Evolutionary conservation across 441 rosid genomes (phyloP), one percentile per base, ranked within the genome.

Genomic region (Adansonia rubrostipa): DNA sequence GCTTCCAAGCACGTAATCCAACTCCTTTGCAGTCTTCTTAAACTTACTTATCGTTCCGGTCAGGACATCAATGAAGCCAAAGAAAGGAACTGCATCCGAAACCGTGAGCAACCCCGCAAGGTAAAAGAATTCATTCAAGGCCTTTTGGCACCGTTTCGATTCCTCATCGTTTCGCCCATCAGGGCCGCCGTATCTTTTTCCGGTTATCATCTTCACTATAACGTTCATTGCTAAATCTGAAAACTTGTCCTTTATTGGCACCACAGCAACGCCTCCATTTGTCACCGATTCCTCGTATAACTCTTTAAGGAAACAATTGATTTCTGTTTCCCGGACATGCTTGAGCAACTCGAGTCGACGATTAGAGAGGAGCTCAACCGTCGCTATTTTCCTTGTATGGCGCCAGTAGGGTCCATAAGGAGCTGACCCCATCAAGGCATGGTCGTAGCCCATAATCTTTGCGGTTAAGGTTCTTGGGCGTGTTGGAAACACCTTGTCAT

Each of bases 391-490:
- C 81, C 92, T 81, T 20, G 79, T n/a, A 3, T 83, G 76, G 0
- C 84, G 88, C 90, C 89, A 89, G 70, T 86, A 86, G 1, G 76
- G 24, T 10, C 87, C 89, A 3, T 85, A 85, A 6, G 90, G 92
- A 6, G 86, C 85, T 3, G 86, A 79, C 1, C 90, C 90, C 1
- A 86, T 9, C 79, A 85, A 53, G 47, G 73, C 67, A 28, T 77
- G 69, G 54, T 85, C 58, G 64, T 88, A 89, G 2, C 85, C 88
- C 84, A 85, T 77, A 61, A 85, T 28, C 54, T 79, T 79, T 4
- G 15, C 5, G 1, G 88, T 84, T 14, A 83, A 40, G 75, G 58
- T 58, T 19, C 60, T 61, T 19, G 89, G 90, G 50, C 91, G 86
- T 24, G 84, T 24, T 3, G 75, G 42, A 47, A 89, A 82, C 58